Evolutionary conservation across 768 basidiomycete genomes (phyloP), one percentile per base, ranked within the genome.

Genomic region (Lactifluus hygrophoroides): DNA sequence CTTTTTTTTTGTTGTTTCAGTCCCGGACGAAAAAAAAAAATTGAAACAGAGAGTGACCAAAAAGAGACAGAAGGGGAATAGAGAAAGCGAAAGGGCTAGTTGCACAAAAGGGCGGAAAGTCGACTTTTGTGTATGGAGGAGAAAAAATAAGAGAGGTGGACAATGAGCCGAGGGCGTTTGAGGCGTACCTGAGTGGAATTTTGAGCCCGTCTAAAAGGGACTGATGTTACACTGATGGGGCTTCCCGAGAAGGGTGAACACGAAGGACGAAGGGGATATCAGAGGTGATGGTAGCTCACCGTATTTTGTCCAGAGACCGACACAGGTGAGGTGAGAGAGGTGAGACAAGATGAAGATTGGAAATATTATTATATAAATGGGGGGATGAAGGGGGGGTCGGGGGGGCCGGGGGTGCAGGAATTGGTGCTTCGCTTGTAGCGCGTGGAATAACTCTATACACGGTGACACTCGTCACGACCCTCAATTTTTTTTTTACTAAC

Each of bases 171-270:
- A 54, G 37, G 54, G 46, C 35, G 64, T 55, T 60, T 60, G 66
- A 65, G 51, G 51, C 23, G n/a, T 57, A 74, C 85, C 85, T 83
- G 76, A 84, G 80, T 80, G 78, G 79, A 60, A 80, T 78, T 84
- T 83, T 81, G 77, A 79, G 82, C 81, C 82, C 77, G 82, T 85
- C 83, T 84, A 83, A 67, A 77, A 79, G 77, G 80, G 79, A 82
- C 75, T 88, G 86, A 77, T 89, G 84, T 69, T 90, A 90, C 88
- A 90, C 81, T 77, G 75, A 73, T 68, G 71, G 74, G 76, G 79
- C 74, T 57, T 30, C 14, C 23, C 23, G 19, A 23, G 54, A 48
- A 60, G 40, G 52, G 21, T 58, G 17, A 58, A 51, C 35, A 53
- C 16, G 30, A 25, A 32, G 27, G n/a, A 37, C 21, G 46, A 45